These are phyloP conservation scores for Boechera divaricarpa DNA, from an alignment of 345 rosid genomes.

Conservation along the genomic window DNA sequence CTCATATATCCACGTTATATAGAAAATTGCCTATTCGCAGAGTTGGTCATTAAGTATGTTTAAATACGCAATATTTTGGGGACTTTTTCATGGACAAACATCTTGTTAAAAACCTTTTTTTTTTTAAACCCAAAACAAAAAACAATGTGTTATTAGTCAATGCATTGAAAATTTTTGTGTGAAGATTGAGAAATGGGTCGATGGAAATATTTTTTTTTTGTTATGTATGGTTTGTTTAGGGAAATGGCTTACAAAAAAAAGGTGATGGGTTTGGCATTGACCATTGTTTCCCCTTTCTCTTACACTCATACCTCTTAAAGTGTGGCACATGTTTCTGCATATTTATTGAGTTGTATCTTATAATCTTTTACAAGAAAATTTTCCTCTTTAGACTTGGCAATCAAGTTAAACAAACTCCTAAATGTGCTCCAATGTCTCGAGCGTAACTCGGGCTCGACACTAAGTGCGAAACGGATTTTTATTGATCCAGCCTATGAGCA, in stretches of 20 bases:
- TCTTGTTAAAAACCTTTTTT: background rate
- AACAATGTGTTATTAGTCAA: constrained; percentile 16
- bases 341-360: too few species aligned
- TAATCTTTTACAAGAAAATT: too few species aligned
- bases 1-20: background rate
- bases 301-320: background rate
- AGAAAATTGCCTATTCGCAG: background rate
- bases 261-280: constrained; percentile 8
- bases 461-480: background rate
- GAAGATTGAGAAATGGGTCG: background rate
- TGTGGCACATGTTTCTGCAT: too few species aligned
- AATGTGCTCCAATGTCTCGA: background rate
- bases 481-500: too few species aligned
- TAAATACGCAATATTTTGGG: background rate
- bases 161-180: background rate
- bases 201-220: background rate
- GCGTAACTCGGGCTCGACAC: background rate
- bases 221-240: background rate
- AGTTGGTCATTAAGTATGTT: background rate
- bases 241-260: background rate
- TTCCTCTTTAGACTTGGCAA: too few species aligned
- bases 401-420: too few species aligned
- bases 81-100: background rate
- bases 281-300: background rate
- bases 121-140: background rate